These are phyloP conservation scores for Aureobasidium uvarum DNA, from an alignment of 2,329 filamentous ascomycete genomes.

Conservation along the genomic window DNA sequence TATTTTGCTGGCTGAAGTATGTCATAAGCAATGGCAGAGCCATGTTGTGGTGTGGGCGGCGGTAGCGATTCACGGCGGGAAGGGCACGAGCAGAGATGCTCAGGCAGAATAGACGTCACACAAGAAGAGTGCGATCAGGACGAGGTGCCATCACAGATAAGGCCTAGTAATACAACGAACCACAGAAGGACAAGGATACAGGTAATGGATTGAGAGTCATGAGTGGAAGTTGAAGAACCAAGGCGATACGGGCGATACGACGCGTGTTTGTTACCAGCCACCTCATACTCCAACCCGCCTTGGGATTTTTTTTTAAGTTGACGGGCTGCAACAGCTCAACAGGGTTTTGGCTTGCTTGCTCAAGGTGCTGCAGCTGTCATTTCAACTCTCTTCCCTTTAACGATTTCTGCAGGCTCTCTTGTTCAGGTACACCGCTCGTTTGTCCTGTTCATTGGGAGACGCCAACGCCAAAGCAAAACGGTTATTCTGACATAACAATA, in stretches of 20 bases:
- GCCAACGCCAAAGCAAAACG: constrained; percentile 19
- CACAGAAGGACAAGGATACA: not conserved
- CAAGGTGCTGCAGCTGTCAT: constrained; percentile 11
- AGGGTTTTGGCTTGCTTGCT: constrained; percentile 9
- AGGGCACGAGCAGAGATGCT: not conserved
- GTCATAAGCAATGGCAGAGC: constrained; percentile 6
- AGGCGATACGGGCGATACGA: constrained; percentile 2
- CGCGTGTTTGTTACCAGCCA: constrained; percentile 23
- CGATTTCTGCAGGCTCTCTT: not conserved
- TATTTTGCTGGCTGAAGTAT: not conserved
- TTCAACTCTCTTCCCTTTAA: not conserved
- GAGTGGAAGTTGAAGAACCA: not conserved
- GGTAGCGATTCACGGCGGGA: not conserved
- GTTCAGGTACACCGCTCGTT: constrained; percentile 20
- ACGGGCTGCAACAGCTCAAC: constrained; percentile 6
- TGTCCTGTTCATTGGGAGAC: constrained; percentile 21
- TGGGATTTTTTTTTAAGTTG: constrained; percentile 10
- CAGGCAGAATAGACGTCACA: not conserved
- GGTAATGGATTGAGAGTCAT: not conserved
- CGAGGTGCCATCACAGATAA: not conserved
- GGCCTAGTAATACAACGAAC: not conserved
- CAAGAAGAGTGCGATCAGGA: not conserved
- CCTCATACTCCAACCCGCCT: constrained; percentile 6
- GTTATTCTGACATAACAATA: constrained; percentile 24
- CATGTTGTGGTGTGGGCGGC: constrained; percentile 14